phyloP scores from a whole-genome alignment of 2,329 filamentous ascomycete species.

The Fusarium sterilihyphosum region DNA sequence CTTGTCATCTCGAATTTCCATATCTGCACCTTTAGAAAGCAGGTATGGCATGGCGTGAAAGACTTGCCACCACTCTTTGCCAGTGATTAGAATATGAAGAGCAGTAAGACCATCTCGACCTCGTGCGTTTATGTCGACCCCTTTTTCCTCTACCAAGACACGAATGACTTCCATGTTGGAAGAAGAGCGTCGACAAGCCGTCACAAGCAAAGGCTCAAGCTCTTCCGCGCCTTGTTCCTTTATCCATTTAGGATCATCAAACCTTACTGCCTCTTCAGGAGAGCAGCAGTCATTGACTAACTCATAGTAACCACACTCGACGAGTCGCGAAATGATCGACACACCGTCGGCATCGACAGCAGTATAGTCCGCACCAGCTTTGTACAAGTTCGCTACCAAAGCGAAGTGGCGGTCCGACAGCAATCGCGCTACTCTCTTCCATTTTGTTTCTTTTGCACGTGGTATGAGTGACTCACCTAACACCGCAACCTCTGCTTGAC shows the following conservation, averaged over 20 bases:
- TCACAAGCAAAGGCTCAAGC: not conserved
- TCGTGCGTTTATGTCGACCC: not conserved
- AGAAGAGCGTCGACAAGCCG: constrained; percentile 10
- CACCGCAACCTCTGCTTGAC: constrained; percentile 3
- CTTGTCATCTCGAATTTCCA: constrained; percentile 2
- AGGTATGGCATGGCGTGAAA: constrained; percentile 32
- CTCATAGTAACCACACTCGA: constrained; percentile 9
- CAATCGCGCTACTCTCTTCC: constrained; percentile 6
- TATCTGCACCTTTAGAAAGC: constrained; percentile 25
- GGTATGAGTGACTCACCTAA: not conserved
- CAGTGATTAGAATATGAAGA: constrained; percentile 16
- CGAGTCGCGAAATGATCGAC: constrained; percentile 11
- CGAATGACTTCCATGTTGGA: constrained; percentile 32
- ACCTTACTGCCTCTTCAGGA: not conserved
- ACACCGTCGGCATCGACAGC: not conserved
- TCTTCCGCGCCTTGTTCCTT: not conserved
- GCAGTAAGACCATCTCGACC: not conserved
- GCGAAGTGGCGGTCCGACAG: constrained; percentile 13
- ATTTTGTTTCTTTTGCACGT: not conserved
- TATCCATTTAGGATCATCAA: not conserved
- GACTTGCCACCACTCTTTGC: constrained; percentile 26
- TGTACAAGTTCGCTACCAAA: constrained; percentile 7
- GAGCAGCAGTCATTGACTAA: constrained; percentile 26
- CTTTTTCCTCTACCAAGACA: constrained; percentile 31
- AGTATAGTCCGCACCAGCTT: constrained; percentile 21